phyloP scores from a whole-genome alignment of 2,329 filamentous ascomycete species.

The Aspergillus arachidicola region DNA sequence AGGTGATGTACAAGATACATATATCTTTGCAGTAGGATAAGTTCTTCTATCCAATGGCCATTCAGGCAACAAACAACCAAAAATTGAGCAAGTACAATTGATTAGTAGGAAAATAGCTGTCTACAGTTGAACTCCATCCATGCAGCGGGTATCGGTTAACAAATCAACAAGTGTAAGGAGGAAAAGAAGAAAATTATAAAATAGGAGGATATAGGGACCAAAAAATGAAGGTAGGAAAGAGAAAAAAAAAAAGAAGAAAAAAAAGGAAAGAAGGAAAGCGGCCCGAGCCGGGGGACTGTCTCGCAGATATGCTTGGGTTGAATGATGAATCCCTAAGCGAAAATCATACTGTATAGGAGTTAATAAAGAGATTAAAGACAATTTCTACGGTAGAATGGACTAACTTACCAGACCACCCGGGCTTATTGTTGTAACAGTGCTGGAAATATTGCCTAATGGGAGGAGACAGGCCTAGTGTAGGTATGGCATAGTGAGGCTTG shows the following conservation, averaged over 20 bases:
- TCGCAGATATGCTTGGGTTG: conserved; percentile 28
- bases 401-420: conserved; percentile 48
- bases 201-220: neutral
- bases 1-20: neutral
- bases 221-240: neutral
- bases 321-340: conserved; percentile 60
- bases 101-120: neutral
- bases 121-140: neutral
- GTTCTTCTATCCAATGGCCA: neutral
- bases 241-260: neutral
- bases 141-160: conserved; percentile 6
- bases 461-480: neutral
- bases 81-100: neutral
- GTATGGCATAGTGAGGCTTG: neutral
- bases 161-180: neutral
- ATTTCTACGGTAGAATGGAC: no score
- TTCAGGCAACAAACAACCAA: neutral
- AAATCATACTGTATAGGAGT: conserved; percentile 59
- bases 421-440: conserved; percentile 18
- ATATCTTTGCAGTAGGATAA: neutral
- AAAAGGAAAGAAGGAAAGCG: conserved; percentile 10
- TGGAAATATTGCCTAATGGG: neutral
- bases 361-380: no score
- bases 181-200: conserved; percentile 6
- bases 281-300: conserved; percentile 29